These are phyloP conservation scores for Suillus paluster DNA, from an alignment of 768 basidiomycete species.

Conservation along the genomic window DNA sequence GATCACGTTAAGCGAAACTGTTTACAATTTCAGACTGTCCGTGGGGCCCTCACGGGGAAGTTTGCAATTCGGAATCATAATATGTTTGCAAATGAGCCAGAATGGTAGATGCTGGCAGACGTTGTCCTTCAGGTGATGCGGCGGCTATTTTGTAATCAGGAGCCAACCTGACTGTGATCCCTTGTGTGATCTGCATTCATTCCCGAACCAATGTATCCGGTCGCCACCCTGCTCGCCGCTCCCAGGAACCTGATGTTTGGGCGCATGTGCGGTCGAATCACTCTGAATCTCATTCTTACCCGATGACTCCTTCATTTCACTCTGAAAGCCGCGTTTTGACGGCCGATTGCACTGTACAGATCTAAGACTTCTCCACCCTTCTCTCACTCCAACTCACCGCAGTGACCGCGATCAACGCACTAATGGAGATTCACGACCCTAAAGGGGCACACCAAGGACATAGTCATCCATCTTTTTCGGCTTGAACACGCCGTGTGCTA, in stretches of 20 bases:
- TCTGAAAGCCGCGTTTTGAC: conserved; percentile 19
- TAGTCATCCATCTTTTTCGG: conserved; percentile 25
- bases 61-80: conserved; percentile 16
- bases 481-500: conserved; percentile 29
- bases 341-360: conserved; percentile 10
- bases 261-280: not conserved
- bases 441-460: conserved; percentile 40
- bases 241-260: conserved; percentile 29
- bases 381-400: conserved; percentile 46
- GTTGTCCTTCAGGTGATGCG: conserved; percentile 9
- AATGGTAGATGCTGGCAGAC: conserved; percentile 5
- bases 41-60: conserved; percentile 25
- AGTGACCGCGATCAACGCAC: conserved; percentile 43
- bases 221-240: conserved; percentile 25
- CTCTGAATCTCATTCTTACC: not conserved
- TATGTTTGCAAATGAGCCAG: conserved; percentile 1
- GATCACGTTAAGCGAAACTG: conserved; percentile 43
- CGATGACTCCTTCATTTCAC: conserved; percentile 18
- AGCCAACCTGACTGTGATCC: conserved; percentile 3
- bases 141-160: conserved; percentile 4
- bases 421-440: conserved; percentile 42
- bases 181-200: conserved; percentile 38
- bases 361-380: conserved; percentile 23
- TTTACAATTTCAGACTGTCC: conserved; percentile 41
- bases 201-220: conserved; percentile 25